Percentiles rank a stretch among this genome's conserved stretches.
Conservation (phyloP, 345 rosid genomes). For the Sisymbrium irio region DNA sequence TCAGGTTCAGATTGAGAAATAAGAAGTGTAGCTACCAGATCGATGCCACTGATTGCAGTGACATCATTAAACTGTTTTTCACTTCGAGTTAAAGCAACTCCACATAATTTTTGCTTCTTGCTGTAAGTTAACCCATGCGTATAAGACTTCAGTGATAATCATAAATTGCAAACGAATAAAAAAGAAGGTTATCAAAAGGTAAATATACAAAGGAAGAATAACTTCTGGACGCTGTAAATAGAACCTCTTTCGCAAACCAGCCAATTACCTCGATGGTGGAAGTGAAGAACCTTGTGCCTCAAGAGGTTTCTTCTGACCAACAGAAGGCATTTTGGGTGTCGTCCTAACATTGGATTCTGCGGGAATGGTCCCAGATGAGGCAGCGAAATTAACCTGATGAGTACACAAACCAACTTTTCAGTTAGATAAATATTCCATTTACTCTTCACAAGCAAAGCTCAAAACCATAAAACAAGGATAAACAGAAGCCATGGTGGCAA, state of each 20-base stretch:
- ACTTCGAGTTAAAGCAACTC: constrained; percentile 61
- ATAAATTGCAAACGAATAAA: not conserved
- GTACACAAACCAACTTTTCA: not conserved
- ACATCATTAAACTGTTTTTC: constrained; percentile 85
- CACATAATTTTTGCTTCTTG: constrained; percentile 82
- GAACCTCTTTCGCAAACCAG: constrained; percentile 2
- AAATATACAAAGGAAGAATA: not conserved
- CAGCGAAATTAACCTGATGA: constrained; percentile 50
- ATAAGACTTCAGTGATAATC: not conserved
- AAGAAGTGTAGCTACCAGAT: constrained; percentile 31
- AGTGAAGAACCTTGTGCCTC: constrained; percentile 68
- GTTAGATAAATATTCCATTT: not conserved
- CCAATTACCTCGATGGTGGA: constrained; percentile 60
- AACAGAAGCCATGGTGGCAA: not conserved
- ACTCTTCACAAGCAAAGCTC: constrained; percentile 6
- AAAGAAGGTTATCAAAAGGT: not conserved
- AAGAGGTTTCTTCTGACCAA: constrained; percentile 73
- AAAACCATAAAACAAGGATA: constrained; percentile 1
- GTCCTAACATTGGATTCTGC: constrained; percentile 46
- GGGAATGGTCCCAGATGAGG: constrained; percentile 40
- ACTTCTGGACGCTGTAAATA: not conserved
- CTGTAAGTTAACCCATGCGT: constrained; percentile 39
- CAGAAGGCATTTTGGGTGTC: constrained; percentile 52
- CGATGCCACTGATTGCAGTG: constrained; percentile 90
- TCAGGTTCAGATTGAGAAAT: not conserved